A percentile compares a stretch with the other conserved stretches of the same genome.
Evolutionary conservation across 2,329 filamentous ascomycete species (phyloP).

Genomic region (Bipolaris oryzae): DNA sequence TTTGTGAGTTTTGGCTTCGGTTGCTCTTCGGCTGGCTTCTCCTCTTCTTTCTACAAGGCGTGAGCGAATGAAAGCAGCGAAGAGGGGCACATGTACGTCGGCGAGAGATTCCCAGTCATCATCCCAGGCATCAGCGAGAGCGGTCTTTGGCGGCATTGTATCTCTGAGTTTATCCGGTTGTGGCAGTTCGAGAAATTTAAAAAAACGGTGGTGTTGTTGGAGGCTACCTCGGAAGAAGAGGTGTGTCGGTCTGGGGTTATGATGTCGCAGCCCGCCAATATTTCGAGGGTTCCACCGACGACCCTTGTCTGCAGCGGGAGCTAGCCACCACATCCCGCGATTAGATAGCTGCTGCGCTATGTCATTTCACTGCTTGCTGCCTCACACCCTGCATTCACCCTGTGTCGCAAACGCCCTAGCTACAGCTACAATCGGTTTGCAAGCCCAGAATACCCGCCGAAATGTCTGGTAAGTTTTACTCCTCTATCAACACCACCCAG

Average conservation of each 20-base stretch:
- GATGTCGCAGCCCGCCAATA: slow-evolving; percentile 15
- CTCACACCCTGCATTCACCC: slow-evolving; percentile 4
- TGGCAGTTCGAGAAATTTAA: not conserved
- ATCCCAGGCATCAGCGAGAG: slow-evolving; percentile 74
- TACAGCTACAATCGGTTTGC: not conserved
- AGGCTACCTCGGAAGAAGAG: not conserved
- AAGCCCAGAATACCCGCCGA: not conserved
- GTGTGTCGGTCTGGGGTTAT: not conserved
- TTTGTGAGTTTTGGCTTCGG: slow-evolving; percentile 65
- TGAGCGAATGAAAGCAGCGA: slow-evolving; percentile 24
- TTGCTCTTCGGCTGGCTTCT: slow-evolving; percentile 47
- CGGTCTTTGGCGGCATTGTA: slow-evolving; percentile 44
- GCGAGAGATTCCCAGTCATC: slow-evolving; percentile 86
- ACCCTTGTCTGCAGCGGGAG: slow-evolving; percentile 20
- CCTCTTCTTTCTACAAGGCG: slow-evolving; percentile 43
- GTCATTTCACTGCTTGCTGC: slow-evolving; percentile 18
- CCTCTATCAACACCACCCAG: not conserved
- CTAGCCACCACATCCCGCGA: slow-evolving; percentile 14
- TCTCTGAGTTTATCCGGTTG: slow-evolving; percentile 42
- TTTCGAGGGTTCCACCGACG: slow-evolving; percentile 12
- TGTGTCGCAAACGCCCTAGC: slow-evolving; percentile 10
- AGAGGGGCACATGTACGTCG: slow-evolving; percentile 60
- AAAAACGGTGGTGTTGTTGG: not conserved
- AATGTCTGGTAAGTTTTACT: slow-evolving; percentile 21
- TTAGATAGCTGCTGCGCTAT: slow-evolving; percentile 11